Evolutionary conservation across 345 rosid genomes (phyloP).

Genomic region (Eucalyptus paniculata): DNA sequence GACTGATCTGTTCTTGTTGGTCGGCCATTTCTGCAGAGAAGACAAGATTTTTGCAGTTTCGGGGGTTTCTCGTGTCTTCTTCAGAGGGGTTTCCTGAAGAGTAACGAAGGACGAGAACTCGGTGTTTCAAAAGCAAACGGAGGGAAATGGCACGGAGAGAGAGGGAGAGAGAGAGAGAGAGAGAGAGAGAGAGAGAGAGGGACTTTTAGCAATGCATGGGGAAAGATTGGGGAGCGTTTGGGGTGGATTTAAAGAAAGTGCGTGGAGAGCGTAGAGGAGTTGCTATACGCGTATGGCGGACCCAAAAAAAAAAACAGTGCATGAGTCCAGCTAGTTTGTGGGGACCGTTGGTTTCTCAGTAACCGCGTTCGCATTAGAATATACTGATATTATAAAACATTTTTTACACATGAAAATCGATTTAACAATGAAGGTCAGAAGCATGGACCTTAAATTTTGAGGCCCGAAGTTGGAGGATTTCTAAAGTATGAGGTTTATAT

Average conservation of each 20-base stretch:
- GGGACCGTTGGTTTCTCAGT: background rate
- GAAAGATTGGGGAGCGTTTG: background rate
- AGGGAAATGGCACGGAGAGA: background rate
- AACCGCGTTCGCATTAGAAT: background rate
- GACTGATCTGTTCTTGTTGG: background rate
- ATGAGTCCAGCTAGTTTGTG: background rate
- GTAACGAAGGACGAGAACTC: background rate
- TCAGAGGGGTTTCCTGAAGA: background rate
- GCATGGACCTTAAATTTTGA: background rate
- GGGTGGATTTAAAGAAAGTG: background rate
- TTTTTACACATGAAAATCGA: background rate
- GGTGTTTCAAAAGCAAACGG: background rate
- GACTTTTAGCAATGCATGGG: background rate
- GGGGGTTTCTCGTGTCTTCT: background rate
- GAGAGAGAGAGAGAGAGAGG: background rate
- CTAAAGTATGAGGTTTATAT: background rate
- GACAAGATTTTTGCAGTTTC: background rate
- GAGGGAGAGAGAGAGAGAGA: background rate
- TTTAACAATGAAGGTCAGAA: background rate
- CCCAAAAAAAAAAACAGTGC: too few relatives aligned
- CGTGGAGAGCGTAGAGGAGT: background rate
- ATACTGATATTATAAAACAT: background rate
- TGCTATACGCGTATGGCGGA: background rate
- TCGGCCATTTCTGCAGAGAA: background rate
- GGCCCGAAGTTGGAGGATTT: background rate